A percentile compares a stretch with the other conserved stretches of the same genome.
Evolutionary conservation across 225 moss, liverwort and hornwort genomes (phyloP).

Genomic region (Marchantia paleacea): DNA sequence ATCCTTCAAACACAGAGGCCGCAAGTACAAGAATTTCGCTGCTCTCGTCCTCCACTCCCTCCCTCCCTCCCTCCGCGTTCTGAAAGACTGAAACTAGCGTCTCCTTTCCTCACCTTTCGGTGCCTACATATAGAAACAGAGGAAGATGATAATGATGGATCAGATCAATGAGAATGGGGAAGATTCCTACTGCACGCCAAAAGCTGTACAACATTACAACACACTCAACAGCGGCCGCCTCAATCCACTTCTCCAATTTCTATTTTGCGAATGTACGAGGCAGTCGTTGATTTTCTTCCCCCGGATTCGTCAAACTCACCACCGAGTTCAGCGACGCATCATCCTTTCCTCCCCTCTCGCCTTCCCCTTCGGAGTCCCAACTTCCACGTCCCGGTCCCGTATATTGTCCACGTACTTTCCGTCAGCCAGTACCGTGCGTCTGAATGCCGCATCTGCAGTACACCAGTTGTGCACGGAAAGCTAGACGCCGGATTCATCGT

Average conservation of each 20-base stretch:
- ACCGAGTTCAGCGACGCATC: not conserved
- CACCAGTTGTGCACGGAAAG: too few species aligned
- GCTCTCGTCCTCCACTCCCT: too few species aligned
- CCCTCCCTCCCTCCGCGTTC: too few species aligned
- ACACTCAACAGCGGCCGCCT: not conserved
- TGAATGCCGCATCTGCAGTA: too few species aligned
- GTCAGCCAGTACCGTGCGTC: too few species aligned
- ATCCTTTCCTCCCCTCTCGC: slow-evolving; percentile 1
- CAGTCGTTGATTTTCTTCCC: not conserved
- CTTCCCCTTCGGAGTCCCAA: not conserved
- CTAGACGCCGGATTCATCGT: too few species aligned
- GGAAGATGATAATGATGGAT: not conserved
- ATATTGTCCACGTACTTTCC: too few species aligned
- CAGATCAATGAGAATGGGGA: not conserved
- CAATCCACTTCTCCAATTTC: not conserved
- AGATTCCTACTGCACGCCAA: not conserved
- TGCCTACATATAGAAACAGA: not conserved
- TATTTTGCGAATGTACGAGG: not conserved
- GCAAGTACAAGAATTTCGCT: too few species aligned
- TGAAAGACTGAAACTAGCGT: not conserved
- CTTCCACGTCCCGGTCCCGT: not conserved
- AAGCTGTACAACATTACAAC: too few species aligned
- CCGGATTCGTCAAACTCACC: not conserved
- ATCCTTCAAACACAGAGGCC: too few species aligned
- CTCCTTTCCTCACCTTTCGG: not conserved